Evolutionary conservation across 163 green algal species (phyloP).

Genomic region (Scenedesmus sp.): DNA sequence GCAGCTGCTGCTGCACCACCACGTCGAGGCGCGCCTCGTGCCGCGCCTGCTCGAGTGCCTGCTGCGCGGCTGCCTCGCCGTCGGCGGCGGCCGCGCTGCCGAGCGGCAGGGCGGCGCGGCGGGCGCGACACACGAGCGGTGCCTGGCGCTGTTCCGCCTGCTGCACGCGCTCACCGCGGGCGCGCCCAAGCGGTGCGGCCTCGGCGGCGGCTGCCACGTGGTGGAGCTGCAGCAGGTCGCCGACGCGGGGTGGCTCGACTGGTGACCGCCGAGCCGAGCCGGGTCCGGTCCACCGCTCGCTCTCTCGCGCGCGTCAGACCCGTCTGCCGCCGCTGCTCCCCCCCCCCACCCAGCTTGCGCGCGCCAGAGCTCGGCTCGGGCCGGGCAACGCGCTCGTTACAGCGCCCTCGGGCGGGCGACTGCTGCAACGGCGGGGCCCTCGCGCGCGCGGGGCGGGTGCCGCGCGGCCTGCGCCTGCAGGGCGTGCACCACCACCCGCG

Average conservation of each 20-base stretch:
- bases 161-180: conserved; percentile 14
- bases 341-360: too few species aligned
- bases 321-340: too few species aligned
- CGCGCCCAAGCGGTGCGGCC: background rate
- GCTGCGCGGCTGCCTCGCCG: background rate
- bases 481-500: too few species aligned
- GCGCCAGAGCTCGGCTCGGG: too few species aligned
- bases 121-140: background rate
- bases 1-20: conserved; percentile 10
- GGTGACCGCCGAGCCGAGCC: too few species aligned
- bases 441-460: too few species aligned
- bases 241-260: conserved; percentile 7
- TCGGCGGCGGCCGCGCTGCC: background rate
- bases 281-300: too few species aligned
- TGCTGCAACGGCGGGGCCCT: too few species aligned
- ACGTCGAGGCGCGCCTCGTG: background rate
- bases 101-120: background rate
- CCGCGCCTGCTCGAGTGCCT: background rate
- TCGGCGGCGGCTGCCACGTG: background rate
- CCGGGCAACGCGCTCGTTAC: too few species aligned
- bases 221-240: background rate
- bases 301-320: too few species aligned
- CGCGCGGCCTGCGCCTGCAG: too few species aligned
- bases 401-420: too few species aligned
- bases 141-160: conserved; percentile 15